Conservation (phyloP, 371 early-diverging fungal species). For the Mucor ambiguus region DNA sequence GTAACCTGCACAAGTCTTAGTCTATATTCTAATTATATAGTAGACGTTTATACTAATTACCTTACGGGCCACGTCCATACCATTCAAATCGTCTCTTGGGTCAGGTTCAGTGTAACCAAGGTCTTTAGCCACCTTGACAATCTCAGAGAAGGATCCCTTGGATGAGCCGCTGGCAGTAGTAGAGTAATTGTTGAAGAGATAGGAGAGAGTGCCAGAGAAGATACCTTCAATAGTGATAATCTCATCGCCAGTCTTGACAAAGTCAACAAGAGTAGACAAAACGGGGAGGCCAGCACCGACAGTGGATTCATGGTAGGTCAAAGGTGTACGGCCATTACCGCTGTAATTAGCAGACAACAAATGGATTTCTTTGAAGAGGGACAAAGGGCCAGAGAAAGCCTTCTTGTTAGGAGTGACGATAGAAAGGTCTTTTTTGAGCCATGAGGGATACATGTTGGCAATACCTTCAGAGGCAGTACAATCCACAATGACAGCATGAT, state of each 20-base stretch:
- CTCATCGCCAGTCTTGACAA: slow-evolving; percentile 92
- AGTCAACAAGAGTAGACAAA: slow-evolving; percentile 83
- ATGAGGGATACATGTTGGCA: slow-evolving; percentile 81
- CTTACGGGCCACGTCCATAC: slow-evolving; percentile 91
- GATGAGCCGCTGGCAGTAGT: slow-evolving; percentile 47
- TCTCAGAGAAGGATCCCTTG: slow-evolving; percentile 77
- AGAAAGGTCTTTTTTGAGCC: slow-evolving; percentile 76
- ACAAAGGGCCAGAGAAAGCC: slow-evolving; percentile 78
- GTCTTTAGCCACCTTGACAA: slow-evolving; percentile 87
- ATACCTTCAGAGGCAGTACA: slow-evolving; percentile 85
- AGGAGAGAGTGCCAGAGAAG: slow-evolving; percentile 96
- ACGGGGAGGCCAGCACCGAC: slow-evolving; percentile 98
- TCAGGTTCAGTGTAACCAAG: slow-evolving; percentile 98
- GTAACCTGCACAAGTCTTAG: slow-evolving; percentile 51
- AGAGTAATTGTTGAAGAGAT: slow-evolving; percentile 95
- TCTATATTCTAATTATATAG: not conserved
- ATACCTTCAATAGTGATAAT: slow-evolving; percentile 93
- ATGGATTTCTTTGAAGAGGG: slow-evolving; percentile 73
- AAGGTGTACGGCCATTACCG: slow-evolving; percentile 35
- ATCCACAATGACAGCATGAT: slow-evolving; percentile 80
- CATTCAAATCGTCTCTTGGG: slow-evolving; percentile 97
- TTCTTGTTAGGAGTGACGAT: slow-evolving; percentile 98
- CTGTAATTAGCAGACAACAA: slow-evolving; percentile 45
- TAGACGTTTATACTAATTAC: not conserved
- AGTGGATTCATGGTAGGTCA: slow-evolving; percentile 91